These are phyloP conservation scores for Sphagnum contortum DNA, from an alignment of 225 moss, liverwort and hornwort genomes.

Conservation along the genomic window DNA sequence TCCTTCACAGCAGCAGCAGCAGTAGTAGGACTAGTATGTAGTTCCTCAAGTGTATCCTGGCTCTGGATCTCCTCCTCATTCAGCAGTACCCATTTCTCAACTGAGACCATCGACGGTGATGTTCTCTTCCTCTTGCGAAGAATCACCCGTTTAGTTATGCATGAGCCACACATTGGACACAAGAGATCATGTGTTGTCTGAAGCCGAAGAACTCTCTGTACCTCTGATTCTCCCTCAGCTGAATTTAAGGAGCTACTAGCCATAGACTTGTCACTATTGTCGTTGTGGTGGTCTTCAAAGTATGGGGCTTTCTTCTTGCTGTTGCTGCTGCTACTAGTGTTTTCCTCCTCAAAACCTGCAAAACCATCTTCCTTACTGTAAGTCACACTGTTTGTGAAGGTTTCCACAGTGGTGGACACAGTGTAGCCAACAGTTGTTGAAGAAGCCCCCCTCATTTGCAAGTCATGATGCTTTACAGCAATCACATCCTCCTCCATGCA, in stretches of 20 bases:
- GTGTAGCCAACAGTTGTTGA: constrained; percentile 5
- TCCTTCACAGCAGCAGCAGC: neutral
- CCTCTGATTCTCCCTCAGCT: constrained; percentile 39
- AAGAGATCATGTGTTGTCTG: constrained; percentile 79
- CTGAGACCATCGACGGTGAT: constrained; percentile 1
- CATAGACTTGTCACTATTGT: neutral
- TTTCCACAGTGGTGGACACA: constrained; percentile 21
- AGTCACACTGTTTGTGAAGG: constrained; percentile 35
- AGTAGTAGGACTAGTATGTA: too few species aligned
- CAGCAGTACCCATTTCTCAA: constrained; percentile 20
- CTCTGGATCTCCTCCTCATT: constrained; percentile 3
- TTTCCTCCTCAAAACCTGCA: constrained; percentile 1
- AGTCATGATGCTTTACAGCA: constrained; percentile 19
- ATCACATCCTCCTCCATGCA: constrained; percentile 22
- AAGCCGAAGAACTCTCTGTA: constrained; percentile 57
- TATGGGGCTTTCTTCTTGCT: too few species aligned
- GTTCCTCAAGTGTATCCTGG: constrained; percentile 7
- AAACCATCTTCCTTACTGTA: constrained; percentile 44
- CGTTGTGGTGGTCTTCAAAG: too few species aligned
- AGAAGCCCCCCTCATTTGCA: constrained; percentile 5
- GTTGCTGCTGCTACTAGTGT: too few species aligned
- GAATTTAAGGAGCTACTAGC: constrained; percentile 1
- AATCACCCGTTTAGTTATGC: constrained; percentile 79
- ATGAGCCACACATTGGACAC: constrained; percentile 68
- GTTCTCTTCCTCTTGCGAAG: constrained; percentile 80